Evolutionary conservation across 2,329 filamentous ascomycete species (phyloP).

Genomic region (Phoma sp.): DNA sequence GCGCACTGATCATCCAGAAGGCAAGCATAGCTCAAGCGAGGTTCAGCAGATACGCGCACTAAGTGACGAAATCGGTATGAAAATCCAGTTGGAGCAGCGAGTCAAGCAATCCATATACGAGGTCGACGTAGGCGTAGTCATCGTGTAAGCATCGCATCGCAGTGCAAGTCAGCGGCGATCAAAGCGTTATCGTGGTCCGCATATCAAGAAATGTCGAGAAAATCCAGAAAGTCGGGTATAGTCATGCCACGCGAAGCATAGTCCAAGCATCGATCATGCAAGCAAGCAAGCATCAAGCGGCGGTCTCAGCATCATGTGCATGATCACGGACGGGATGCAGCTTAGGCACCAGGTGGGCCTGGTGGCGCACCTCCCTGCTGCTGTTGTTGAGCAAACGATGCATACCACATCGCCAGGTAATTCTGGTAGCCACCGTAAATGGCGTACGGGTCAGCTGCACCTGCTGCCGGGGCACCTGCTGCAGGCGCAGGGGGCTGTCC

Average conservation of each 20-base stretch:
- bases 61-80: conserved; percentile 5
- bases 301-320: conserved; percentile 46
- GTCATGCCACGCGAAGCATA: conserved; percentile 38
- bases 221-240: conserved; percentile 28
- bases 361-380: conserved; percentile 39
- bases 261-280: conserved; percentile 46
- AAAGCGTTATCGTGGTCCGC: conserved; percentile 14
- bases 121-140: conserved; percentile 5
- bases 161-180: conserved; percentile 29
- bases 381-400: conserved; percentile 67
- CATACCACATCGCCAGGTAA: conserved; percentile 82
- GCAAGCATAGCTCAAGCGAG: conserved; percentile 14
- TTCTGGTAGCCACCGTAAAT: conserved; percentile 83
- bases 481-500: conserved; percentile 36
- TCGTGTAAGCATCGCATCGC: conserved; percentile 23
- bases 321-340: conserved; percentile 42
- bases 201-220: conserved; percentile 23
- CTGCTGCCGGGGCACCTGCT: conserved; percentile 59
- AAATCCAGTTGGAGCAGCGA: conserved; percentile 8
- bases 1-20: conserved; percentile 9
- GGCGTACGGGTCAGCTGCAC: conserved; percentile 65
- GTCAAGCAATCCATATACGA: conserved; percentile 13
- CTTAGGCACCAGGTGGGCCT: conserved; percentile 47
- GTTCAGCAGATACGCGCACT: conserved; percentile 13
- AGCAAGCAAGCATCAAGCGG: conserved; percentile 49